A percentile compares a stretch with the other conserved stretches of the same genome.
Evolutionary conservation across 2,329 filamentous ascomycete species (phyloP).

Genomic region (Beauveria sp.): DNA sequence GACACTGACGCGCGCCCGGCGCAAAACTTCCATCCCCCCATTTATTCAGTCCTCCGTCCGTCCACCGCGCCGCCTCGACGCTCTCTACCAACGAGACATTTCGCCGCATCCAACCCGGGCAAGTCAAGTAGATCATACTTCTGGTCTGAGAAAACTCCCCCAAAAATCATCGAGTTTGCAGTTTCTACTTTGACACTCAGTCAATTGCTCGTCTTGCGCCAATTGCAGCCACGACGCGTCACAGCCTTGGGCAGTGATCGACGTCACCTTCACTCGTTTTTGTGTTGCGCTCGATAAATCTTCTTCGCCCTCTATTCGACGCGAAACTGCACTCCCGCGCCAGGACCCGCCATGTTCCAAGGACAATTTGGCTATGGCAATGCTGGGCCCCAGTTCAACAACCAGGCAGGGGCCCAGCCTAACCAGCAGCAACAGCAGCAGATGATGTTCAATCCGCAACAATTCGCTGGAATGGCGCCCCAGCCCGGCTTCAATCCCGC

Average conservation of each 20-base stretch:
- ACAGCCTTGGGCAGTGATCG: not conserved
- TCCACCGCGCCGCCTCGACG: slow-evolving; percentile 1
- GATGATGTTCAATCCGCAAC: slow-evolving; percentile 35
- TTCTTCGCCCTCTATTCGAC: not conserved
- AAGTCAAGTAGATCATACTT: too few species aligned
- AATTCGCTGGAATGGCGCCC: slow-evolving; percentile 45
- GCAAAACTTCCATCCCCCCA: slow-evolving; percentile 8
- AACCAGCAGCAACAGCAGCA: slow-evolving; percentile 27
- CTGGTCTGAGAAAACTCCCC: too few species aligned
- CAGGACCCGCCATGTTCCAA: slow-evolving; percentile 7
- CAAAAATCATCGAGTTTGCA: not conserved
- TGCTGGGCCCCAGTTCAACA: slow-evolving; percentile 11
- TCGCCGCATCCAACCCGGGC: not conserved
- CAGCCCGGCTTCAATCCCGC: slow-evolving; percentile 43
- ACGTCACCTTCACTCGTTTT: not conserved
- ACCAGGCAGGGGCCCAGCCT: slow-evolving; percentile 16
- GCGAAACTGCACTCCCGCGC: not conserved
- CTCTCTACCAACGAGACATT: not conserved
- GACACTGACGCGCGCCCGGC: slow-evolving; percentile 7
- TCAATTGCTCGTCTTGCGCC: slow-evolving; percentile 1
- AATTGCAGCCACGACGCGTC: slow-evolving; percentile 8
- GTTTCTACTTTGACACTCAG: not conserved
- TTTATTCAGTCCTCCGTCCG: not conserved
- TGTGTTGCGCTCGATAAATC: not conserved
- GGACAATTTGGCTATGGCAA: slow-evolving; percentile 11